phyloP scores from a whole-genome alignment of 2,329 filamentous ascomycete genomes.

The Lasiodiplodia gonubiensis region DNA sequence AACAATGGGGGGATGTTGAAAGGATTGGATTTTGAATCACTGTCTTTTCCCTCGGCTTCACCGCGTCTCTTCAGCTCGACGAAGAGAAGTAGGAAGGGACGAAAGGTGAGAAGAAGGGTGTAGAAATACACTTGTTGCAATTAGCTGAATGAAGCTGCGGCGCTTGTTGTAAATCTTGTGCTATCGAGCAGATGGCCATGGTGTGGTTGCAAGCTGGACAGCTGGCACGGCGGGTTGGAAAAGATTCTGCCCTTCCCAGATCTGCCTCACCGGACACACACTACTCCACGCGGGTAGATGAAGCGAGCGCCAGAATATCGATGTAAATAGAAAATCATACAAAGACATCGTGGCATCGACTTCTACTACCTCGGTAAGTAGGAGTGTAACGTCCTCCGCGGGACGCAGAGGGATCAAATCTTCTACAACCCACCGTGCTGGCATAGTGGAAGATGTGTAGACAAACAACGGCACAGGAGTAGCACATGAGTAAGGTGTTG shows the following conservation, averaged over 20 bases:
- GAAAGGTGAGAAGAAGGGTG: slow-evolving; percentile 24
- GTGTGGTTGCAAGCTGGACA: background rate
- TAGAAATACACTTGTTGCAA: slow-evolving; percentile 18
- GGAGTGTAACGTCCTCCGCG: too few species aligned
- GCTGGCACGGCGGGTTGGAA: background rate
- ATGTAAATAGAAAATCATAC: too few species aligned
- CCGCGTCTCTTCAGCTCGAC: slow-evolving; percentile 26
- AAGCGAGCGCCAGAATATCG: too few species aligned
- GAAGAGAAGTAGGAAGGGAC: slow-evolving; percentile 26
- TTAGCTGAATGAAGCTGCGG: background rate
- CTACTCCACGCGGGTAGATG: too few species aligned
- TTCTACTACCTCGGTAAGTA: too few species aligned
- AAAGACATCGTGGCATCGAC: too few species aligned
- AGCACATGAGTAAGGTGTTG: background rate
- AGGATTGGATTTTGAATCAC: slow-evolving; percentile 17
- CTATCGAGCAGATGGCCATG: background rate
- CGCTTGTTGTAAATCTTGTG: background rate
- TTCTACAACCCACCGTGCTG: too few species aligned
- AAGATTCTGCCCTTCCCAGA: background rate
- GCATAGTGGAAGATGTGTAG: background rate
- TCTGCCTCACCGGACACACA: too few species aligned
- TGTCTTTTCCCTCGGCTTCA: slow-evolving; percentile 15
- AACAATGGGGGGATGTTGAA: slow-evolving; percentile 26
- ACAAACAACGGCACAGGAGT: background rate
- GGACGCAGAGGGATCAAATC: too few species aligned